A percentile compares a stretch with the other conserved stretches of the same genome.
Conservation (phyloP, 805 yeast genomes). For the Maudiozyma saulgeensis region DNA sequence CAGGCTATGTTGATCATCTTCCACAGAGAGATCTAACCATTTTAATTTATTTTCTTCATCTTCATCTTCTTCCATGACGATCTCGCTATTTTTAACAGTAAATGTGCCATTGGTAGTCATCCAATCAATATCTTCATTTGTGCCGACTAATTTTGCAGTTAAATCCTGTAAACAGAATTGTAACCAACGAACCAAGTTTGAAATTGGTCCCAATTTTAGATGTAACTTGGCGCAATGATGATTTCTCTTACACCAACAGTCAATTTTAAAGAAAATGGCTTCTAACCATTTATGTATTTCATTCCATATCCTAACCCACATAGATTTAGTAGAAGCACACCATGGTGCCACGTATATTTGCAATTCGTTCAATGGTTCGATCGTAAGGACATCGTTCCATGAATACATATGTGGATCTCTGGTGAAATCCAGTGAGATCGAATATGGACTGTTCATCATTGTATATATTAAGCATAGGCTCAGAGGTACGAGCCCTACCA, state of each 20-base stretch:
- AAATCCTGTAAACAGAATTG: background rate
- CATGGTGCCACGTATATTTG: too few species aligned
- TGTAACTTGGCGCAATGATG: background rate
- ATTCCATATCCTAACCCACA: too few species aligned
- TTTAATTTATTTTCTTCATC: background rate
- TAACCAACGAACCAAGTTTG: background rate
- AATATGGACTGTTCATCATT: too few species aligned
- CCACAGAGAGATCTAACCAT: background rate
- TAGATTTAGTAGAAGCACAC: too few species aligned
- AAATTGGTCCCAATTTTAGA: background rate
- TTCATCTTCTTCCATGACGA: background rate
- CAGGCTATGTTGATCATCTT: background rate
- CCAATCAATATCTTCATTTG: background rate
- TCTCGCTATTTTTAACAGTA: background rate
- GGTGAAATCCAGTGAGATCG: too few species aligned
- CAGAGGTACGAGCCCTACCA: too few species aligned
- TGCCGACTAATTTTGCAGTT: background rate
- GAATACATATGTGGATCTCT: too few species aligned
- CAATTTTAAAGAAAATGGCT: background rate
- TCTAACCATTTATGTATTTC: too few species aligned
- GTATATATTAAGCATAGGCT: too few species aligned
- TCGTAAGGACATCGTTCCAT: too few species aligned
- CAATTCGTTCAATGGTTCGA: too few species aligned
- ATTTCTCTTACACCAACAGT: background rate
- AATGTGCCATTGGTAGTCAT: background rate